Evolutionary conservation across 202 grass and related monocot genomes (phyloP).

Genomic region (Setaria viridis): DNA sequence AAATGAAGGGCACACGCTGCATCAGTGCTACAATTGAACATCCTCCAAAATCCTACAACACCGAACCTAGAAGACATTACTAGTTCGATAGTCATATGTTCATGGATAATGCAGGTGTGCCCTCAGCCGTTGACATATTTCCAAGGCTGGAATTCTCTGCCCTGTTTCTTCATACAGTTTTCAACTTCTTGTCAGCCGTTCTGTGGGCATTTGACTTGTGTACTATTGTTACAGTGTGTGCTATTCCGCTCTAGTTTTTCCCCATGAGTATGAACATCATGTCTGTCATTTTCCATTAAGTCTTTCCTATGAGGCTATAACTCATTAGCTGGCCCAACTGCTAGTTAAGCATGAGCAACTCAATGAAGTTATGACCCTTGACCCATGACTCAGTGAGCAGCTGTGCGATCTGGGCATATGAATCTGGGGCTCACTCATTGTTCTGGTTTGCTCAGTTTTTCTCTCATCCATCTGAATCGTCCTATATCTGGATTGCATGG

Average conservation of each 20-base stretch:
- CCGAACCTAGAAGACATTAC: not conserved
- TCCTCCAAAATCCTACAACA: not conserved
- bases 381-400: not conserved
- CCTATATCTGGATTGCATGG: not conserved
- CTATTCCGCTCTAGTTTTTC: not conserved
- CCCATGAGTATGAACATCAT: not conserved
- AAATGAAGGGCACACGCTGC: not conserved
- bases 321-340: not conserved
- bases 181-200: not conserved
- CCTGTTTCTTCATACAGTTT: not conserved
- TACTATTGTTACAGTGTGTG: not conserved
- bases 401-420: not conserved
- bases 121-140: not conserved
- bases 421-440: not conserved
- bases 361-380: not conserved
- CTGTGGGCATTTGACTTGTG: not conserved
- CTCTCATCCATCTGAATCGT: not conserved
- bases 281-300: not conserved
- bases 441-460: not conserved
- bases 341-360: not conserved
- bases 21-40: not conserved
- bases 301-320: not conserved
- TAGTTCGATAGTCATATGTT: not conserved
- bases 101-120: not conserved
- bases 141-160: not conserved